Base-by-base conservation (phyloP, 116 monocot genomes). In the Trichopus zeylanicus region DNA sequence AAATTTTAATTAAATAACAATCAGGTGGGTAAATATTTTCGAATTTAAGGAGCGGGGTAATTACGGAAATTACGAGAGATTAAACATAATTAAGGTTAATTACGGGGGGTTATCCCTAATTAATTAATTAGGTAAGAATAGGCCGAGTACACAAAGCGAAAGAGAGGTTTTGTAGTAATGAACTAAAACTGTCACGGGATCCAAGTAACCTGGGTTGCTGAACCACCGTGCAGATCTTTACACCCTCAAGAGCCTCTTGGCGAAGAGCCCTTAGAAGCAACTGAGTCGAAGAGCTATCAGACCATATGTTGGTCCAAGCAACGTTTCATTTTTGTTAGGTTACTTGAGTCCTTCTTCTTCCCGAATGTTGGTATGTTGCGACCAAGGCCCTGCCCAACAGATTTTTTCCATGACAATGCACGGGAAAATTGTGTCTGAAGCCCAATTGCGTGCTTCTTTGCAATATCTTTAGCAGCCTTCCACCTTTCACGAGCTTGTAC, bases 401-500 rank as follows among this genome's bases (percentile, higher is more conserved):
- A 63, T 24, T 46, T 56, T 31, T 62, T 76, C 10, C 70, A 62
- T 25, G 80, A 85, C 59, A 76, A 70, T 30, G 76, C 73, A 9
- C 70, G 73, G 46, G 80, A 76, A 26, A 80, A 46, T 42, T 70
- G 77, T 22, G 63, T 57, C 38, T 70, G 67, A 46, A 80, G 65
- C 26, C 67, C 75, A 61, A 59, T 26, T 54, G 72, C 71, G 56
- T 74, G 70, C 24, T 70, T 82, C 62, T 77, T 85, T 26, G 85
- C 77, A 65, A 71, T 57, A 38, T 78, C 72, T 51, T 66, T 77
- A 18, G 77, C 81, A 12, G 63, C 16, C 65, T 71, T 81, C 81
- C 86, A 86, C 58, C 57, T 78, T 64, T 78, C 77, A 59, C 75
- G 74, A 51, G 91, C 91, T 71, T 90, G 87, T 57, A 68, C 97